phyloP scores from a whole-genome alignment of 768 basidiomycete genomes.

The Tulasnella sp. region DNA sequence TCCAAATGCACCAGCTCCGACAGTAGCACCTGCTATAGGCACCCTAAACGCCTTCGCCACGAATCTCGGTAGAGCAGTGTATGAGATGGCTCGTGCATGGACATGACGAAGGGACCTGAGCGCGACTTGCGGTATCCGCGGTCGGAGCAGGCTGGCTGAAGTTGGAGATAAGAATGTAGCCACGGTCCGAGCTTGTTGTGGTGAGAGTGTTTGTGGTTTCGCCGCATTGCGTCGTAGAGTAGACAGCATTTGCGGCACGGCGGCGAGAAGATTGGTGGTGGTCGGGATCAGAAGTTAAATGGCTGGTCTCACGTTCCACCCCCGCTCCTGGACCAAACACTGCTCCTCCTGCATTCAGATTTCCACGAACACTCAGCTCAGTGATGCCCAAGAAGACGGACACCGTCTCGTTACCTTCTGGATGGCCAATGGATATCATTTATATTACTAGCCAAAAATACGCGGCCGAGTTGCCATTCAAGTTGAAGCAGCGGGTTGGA shows the following conservation, averaged over 20 bases:
- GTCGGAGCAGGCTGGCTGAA: neutral
- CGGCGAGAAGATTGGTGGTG: too few species aligned
- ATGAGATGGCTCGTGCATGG: constrained; percentile 68
- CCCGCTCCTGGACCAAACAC: too few species aligned
- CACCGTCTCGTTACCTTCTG: constrained; percentile 26
- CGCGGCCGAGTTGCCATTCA: constrained; percentile 48
- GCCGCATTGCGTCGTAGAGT: constrained; percentile 6
- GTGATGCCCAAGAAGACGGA: too few species aligned
- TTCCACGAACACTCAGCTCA: too few species aligned
- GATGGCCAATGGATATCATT: constrained; percentile 45
- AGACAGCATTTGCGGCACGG: neutral
- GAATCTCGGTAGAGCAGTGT: constrained; percentile 80
- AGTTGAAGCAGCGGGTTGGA: constrained; percentile 27
- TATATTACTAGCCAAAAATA: constrained; percentile 44
- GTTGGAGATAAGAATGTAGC: constrained; percentile 1
- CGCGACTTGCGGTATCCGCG: neutral
- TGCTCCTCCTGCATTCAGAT: too few species aligned
- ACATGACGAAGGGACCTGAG: constrained; percentile 41
- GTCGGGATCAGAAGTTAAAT: constrained; percentile 5
- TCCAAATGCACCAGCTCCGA: constrained; percentile 82
- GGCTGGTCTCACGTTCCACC: too few species aligned
- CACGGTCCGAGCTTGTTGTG: neutral
- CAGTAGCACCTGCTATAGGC: constrained; percentile 76
- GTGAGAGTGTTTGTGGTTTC: neutral
- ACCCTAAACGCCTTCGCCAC: constrained; percentile 79